These are phyloP conservation scores for Amyloporia xantha DNA, from an alignment of 768 basidiomycete genomes.

Conservation along the genomic window DNA sequence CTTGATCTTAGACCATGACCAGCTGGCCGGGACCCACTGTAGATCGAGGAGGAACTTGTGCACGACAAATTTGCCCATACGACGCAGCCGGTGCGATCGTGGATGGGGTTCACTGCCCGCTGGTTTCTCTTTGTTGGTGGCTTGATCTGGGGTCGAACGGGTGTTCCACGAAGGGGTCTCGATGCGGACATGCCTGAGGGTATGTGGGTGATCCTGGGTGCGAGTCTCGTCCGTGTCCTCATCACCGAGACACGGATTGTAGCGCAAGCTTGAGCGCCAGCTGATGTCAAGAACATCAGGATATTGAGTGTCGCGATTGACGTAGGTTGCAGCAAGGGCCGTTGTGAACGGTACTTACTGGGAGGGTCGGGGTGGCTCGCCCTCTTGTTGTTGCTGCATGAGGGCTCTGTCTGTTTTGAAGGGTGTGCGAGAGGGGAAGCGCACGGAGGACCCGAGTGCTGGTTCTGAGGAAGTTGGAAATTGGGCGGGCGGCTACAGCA, in stretches of 20 bases:
- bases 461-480: background rate
- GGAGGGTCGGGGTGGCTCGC: background rate
- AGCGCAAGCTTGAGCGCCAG: slow-evolving; percentile 8
- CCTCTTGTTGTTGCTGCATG: background rate
- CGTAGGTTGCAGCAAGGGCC: background rate
- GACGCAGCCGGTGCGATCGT: background rate
- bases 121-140: slow-evolving; percentile 1
- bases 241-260: slow-evolving; percentile 26
- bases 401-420: background rate
- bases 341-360: background rate
- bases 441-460: background rate
- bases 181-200: slow-evolving; percentile 9
- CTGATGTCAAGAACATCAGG: slow-evolving; percentile 3
- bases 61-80: background rate
- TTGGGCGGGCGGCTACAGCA: too few species aligned
- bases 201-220: background rate
- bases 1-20: slow-evolving; percentile 52
- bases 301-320: background rate
- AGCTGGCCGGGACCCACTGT: slow-evolving; percentile 53
- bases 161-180: background rate
- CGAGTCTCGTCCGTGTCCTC: slow-evolving; percentile 15
- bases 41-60: slow-evolving; percentile 26
- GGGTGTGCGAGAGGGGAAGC: background rate
- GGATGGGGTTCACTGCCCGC: background rate
- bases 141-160: background rate